These are phyloP conservation scores for Ceriops zippeliana DNA, from an alignment of 345 rosid genomes.

Conservation along the genomic window DNA sequence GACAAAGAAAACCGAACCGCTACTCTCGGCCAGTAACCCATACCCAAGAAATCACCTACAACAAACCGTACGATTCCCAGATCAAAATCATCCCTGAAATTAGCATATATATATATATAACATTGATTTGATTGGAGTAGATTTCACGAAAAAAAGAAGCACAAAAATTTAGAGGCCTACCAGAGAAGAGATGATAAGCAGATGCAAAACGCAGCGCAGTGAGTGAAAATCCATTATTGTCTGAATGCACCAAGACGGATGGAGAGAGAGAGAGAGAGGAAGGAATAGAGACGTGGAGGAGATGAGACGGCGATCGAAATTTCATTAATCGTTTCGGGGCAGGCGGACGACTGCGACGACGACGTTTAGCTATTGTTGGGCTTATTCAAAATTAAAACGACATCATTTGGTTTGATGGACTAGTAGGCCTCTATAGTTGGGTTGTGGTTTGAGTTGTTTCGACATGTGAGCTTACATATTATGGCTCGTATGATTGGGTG, in stretches of 20 bases:
- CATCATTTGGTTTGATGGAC: too few relatives aligned
- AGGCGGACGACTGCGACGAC: not conserved
- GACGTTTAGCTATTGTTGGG: not conserved
- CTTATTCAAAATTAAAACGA: too few relatives aligned
- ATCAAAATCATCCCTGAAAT: constrained; percentile 16
- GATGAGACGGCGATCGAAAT: not conserved
- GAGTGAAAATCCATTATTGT: constrained; percentile 30
- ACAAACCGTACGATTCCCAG: constrained; percentile 22
- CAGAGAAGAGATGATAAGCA: constrained; percentile 44
- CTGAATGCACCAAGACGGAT: not conserved
- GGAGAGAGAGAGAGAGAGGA: constrained; percentile 20
- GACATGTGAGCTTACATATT: too few relatives aligned
- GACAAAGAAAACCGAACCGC: constrained; percentile 70
- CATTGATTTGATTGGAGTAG: too few relatives aligned
- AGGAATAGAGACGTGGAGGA: not conserved
- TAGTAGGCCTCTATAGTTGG: too few relatives aligned
- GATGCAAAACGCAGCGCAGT: constrained; percentile 31
- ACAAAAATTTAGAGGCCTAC: constrained; percentile 15
- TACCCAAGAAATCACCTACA: constrained; percentile 20
- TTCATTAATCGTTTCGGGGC: not conserved
- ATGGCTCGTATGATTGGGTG: too few relatives aligned
- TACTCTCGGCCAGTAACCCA: constrained; percentile 41
- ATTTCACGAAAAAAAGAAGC: too few relatives aligned
- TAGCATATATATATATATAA: too few relatives aligned
- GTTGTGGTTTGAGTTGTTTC: too few relatives aligned